Base-by-base conservation (phyloP, 2,329 filamentous ascomycete genomes). In the Alternaria brassicicola region DNA sequence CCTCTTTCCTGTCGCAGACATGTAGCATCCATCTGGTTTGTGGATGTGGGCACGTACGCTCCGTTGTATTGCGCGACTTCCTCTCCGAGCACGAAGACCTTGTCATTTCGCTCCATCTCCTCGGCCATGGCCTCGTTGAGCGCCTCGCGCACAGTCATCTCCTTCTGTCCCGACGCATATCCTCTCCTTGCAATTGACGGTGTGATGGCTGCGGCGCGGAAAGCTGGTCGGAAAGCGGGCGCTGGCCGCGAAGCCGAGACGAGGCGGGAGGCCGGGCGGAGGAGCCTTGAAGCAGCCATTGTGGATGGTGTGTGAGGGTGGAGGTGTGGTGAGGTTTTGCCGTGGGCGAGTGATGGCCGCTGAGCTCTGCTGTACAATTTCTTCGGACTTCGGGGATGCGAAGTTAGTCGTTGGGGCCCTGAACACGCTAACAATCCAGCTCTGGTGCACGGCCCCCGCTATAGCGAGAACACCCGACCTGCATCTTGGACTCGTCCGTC, bases 31-130 rank as follows among this genome's bases (percentile, higher is more conserved):
- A 63, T 64, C 64, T 60, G 58, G 21, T 15, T 30, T 25, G 30
- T 38, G 36, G 35, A 25, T 23, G 46, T 39, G 35, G 57, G 57
- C 26, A 81, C 84, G 78, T 81, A 87, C 85, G 94, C 94, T 85
- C 95, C 95, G 81, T 99, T 99, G 85, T 99, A 99, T 83, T 99
- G 95, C 74, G 95, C 95, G 76, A 99, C 95, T 84, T 99, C 95
- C 85, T 99, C 95, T 74, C 95, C 95, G 58, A 99, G 81, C 70
- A 99, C 83, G 80, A 97, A 99, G 72, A 97, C 93, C 85, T 97
- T 98, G 65, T 89, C 85, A 81, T 99, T 96, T 77, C 81, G 79
- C 85, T 97, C 93, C 80, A 99, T 88, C 86, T 99, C 95, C 84
- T 99, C 95, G 46, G 93, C 93, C 77, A 99, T 89, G 61, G 95